Evolutionary conservation across 345 rosid species (phyloP).

Genomic region (Pistacia vera): DNA sequence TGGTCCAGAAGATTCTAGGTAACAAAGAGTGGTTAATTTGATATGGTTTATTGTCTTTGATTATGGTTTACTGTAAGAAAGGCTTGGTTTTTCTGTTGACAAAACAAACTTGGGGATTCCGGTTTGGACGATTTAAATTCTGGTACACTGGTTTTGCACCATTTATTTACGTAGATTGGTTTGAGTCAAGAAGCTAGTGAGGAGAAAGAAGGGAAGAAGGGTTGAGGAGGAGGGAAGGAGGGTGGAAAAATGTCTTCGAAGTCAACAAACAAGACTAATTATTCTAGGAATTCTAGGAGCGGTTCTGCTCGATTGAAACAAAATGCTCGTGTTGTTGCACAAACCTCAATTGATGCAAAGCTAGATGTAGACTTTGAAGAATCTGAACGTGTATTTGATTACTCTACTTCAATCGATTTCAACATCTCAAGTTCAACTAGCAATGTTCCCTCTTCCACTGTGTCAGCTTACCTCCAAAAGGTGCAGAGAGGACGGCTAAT

Average conservation of each 20-base stretch:
- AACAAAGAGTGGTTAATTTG: constrained; percentile 7
- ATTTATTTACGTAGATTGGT: constrained; percentile 14
- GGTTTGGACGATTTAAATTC: constrained; percentile 10
- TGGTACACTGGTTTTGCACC: constrained; percentile 13
- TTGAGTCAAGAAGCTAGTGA: constrained; percentile 18
- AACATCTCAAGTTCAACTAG: constrained; percentile 56
- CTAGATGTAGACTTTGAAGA: constrained; percentile 66
- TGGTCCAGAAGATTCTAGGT: constrained; percentile 35
- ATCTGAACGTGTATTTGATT: constrained; percentile 61
- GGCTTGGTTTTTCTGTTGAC: constrained; percentile 5
- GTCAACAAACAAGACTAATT: constrained; percentile 43
- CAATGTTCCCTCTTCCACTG: constrained; percentile 59
- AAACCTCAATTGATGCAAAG: constrained; percentile 78
- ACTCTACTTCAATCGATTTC: constrained; percentile 61
- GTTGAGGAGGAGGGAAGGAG: constrained; percentile 15
- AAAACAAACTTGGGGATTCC: constrained; percentile 15
- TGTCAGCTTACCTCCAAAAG: constrained; percentile 73
- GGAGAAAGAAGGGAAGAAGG: constrained; percentile 18
- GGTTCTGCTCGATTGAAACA: constrained; percentile 56
- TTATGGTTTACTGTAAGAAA: constrained; percentile 21
- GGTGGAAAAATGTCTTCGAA: constrained; percentile 54
- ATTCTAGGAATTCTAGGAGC: constrained; percentile 54
- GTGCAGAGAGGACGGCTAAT: constrained; percentile 77
- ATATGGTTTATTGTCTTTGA: constrained; percentile 12
- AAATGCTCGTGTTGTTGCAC: constrained; percentile 51